Percentiles rank a stretch among this genome's conserved stretches.
Conservation (phyloP, 2,329 filamentous ascomycete genomes). For the Pleomassaria siparia region DNA sequence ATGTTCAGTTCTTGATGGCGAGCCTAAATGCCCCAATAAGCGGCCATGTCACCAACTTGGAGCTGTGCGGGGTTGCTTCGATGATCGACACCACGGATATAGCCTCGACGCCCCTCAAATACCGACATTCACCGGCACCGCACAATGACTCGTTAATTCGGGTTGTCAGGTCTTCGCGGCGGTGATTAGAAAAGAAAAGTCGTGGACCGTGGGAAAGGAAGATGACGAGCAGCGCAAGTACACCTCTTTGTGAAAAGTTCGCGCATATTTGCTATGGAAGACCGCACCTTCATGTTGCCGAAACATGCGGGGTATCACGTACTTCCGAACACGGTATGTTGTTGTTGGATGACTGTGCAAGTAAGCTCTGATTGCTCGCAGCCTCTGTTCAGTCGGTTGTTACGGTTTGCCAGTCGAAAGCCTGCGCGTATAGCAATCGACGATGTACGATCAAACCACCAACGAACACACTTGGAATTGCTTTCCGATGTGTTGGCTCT, state of each 20-base stretch:
- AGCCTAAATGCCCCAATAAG: not conserved
- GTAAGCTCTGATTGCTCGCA: constrained; percentile 15
- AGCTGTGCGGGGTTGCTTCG: constrained; percentile 21
- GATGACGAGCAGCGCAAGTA: not conserved
- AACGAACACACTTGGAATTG: constrained; percentile 46
- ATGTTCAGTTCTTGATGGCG: no score
- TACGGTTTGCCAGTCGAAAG: constrained; percentile 41
- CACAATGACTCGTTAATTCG: constrained; percentile 16
- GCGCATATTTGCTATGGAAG: constrained; percentile 22
- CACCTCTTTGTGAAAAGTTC: constrained; percentile 8
- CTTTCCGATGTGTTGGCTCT: constrained; percentile 49
- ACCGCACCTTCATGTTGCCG: constrained; percentile 30
- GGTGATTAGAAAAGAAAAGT: not conserved
- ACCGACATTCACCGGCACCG: constrained; percentile 26
- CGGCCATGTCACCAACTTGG: not conserved
- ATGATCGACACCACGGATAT: constrained; percentile 3
- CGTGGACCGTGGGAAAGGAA: not conserved
- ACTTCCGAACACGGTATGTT: constrained; percentile 35
- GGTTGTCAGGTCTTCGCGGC: constrained; percentile 1
- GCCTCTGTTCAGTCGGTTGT: constrained; percentile 45
- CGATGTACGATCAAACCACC: constrained; percentile 40
- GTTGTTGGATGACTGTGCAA: not conserved
- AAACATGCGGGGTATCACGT: constrained; percentile 29
- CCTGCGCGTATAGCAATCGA: constrained; percentile 43
- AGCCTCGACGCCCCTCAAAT: constrained; percentile 9